Evolutionary conservation across 1,284 basidiomycete species (phyloP).

Genomic region (Heimioporus retisporus): DNA sequence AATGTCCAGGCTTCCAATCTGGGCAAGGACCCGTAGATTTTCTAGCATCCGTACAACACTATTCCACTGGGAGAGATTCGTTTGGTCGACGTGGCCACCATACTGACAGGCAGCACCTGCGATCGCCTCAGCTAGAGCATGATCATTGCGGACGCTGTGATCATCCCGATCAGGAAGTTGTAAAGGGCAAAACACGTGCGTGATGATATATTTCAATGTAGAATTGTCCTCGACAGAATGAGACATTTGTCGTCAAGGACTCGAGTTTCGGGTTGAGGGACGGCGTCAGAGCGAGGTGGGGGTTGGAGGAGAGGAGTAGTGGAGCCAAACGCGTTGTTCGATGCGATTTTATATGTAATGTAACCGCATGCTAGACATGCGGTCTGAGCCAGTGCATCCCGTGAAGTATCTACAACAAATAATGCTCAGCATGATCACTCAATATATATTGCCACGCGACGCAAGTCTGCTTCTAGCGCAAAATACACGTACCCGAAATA

Average conservation of each 20-base stretch:
- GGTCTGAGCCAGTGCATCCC: too few relatives aligned
- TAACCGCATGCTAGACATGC: too few relatives aligned
- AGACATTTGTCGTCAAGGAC: background rate
- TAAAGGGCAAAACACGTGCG: conserved; percentile 32
- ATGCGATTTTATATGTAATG: background rate
- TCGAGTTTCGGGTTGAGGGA: too few relatives aligned
- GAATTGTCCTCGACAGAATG: background rate
- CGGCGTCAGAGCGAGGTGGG: too few relatives aligned
- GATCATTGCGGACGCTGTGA: conserved; percentile 11
- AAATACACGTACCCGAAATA: too few relatives aligned
- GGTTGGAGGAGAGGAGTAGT: too few relatives aligned
- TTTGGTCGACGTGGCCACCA: background rate
- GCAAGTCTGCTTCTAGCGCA: too few relatives aligned
- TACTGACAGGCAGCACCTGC: conserved; percentile 15
- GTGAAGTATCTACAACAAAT: too few relatives aligned
- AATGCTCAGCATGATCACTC: too few relatives aligned
- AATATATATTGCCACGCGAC: too few relatives aligned
- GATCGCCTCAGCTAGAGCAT: conserved; percentile 14
- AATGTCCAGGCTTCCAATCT: conserved; percentile 3
- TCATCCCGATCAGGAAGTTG: conserved; percentile 31
- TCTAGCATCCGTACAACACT: conserved; percentile 15
- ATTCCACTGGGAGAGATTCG: conserved; percentile 15
- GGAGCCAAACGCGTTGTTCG: too few relatives aligned
- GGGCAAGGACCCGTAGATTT: conserved; percentile 4
- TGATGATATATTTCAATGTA: conserved; percentile 20